Base-by-base conservation (phyloP, 768 basidiomycete species). In the Suillus cothurnatus region DNA sequence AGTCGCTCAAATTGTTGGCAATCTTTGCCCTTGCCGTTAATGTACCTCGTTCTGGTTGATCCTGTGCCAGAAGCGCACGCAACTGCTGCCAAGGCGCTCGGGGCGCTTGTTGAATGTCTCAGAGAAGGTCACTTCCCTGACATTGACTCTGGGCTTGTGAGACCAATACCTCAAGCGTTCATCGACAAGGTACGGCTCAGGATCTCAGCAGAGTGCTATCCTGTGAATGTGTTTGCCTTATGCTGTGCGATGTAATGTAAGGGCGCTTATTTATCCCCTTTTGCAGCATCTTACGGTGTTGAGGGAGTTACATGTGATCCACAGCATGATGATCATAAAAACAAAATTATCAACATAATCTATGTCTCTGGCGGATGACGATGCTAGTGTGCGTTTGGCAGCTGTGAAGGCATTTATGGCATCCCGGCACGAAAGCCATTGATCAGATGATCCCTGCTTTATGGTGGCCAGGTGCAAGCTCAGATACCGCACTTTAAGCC, bases 61-160 rank as follows among this genome's bases (percentile, higher is more conserved):
- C 97, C 97, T 31, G 97, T 99, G 2, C 97, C 97, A 3, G 97
- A 99, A 77, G 97, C 97, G 6, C 87, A 97, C 63, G 96, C 95
- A 2, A 98, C 97, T 0, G 97, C 97, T 8, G 96, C 97, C 14
- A 99, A 99, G 79, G 91, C 97, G 0, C 84, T 99, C 17, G 97
- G 97, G 11, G 93, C 95, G 0, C 85, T 99, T n/a, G 94, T 99
- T 26, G 97, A 99, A 73, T 90, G 97, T 34, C 81, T 99, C 19
- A 97, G 97, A 61, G 97, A 99, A 78, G 77, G 85, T 9, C 91
- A 95, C 74, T 99, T 99, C 88, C 97, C 97, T 1, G 93, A 97
- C 71, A 85, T 99, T 31, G 95, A 99, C 1, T 91, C 93, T n/a
- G 88, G 89, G 14, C 82, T 99, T 17, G 78, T 98, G 43, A 85